Conservation (phyloP, 805 yeast species). For the Huiozyma naganishii region DNA sequence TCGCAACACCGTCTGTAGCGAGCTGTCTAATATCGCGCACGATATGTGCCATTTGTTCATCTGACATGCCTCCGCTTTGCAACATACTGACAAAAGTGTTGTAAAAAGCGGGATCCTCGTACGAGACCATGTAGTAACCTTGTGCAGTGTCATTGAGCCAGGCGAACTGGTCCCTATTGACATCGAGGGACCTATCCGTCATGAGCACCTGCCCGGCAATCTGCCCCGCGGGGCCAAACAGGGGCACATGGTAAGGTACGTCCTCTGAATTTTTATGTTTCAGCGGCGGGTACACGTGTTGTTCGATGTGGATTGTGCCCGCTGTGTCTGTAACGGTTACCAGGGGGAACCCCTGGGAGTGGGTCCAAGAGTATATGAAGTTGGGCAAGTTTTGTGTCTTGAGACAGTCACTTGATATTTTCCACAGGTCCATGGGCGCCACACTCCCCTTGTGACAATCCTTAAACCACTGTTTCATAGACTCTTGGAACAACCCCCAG, state of each 20-base stretch:
- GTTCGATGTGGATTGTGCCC: constrained; percentile 25
- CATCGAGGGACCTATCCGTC: constrained; percentile 19
- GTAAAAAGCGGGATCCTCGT: constrained; percentile 26
- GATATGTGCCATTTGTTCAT: no score
- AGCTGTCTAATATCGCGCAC: no score
- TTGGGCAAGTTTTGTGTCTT: constrained; percentile 20
- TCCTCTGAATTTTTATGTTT: constrained; percentile 33
- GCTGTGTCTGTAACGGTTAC: constrained; percentile 24
- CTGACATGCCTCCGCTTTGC: constrained; percentile 10
- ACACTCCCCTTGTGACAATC: constrained; percentile 12
- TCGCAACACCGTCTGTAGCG: no score
- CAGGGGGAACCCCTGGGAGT: constrained; percentile 49
- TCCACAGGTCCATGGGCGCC: constrained; percentile 26
- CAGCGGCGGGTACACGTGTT: constrained; percentile 28
- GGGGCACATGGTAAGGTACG: constrained; percentile 52
- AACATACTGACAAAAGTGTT: constrained; percentile 16
- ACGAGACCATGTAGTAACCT: constrained; percentile 41
- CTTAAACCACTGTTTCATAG: constrained; percentile 12
- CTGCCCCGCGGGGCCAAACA: constrained; percentile 20
- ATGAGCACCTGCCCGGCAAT: constrained; percentile 17
- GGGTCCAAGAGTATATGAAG: constrained; percentile 43
- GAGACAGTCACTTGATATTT: constrained; percentile 12
- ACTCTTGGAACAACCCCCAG: constrained; percentile 14
- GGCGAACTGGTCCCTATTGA: constrained; percentile 7
- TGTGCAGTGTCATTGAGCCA: constrained; percentile 22